phyloP scores from a whole-genome alignment of 2,329 filamentous ascomycete genomes.

The Penicillium sp. region DNA sequence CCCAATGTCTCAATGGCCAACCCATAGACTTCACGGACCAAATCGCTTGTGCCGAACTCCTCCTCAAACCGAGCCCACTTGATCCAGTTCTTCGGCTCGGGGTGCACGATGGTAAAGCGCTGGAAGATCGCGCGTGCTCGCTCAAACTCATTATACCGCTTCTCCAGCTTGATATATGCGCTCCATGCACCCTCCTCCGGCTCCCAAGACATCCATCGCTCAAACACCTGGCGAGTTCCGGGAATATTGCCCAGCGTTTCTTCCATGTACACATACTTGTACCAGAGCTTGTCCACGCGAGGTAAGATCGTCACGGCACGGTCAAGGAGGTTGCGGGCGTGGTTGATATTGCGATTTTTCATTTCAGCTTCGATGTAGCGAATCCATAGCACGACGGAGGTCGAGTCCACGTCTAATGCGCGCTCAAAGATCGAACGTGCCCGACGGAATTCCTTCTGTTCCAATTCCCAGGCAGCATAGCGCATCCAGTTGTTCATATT shows the following conservation, averaged over 20 bases:
- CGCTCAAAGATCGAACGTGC: constrained; percentile 93
- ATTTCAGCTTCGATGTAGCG: constrained; percentile 96
- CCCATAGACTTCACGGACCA: constrained; percentile 90
- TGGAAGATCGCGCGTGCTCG: constrained; percentile 87
- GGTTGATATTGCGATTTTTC: constrained; percentile 93
- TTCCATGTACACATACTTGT: constrained; percentile 99
- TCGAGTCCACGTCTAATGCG: constrained; percentile 87
- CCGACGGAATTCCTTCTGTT: constrained; percentile 94
- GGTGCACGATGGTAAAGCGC: constrained; percentile 87
- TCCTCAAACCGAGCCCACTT: constrained; percentile 99
- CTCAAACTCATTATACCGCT: constrained; percentile 89
- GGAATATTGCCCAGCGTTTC: constrained; percentile 95
- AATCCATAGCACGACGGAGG: constrained; percentile 84
- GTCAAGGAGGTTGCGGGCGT: constrained; percentile 91
- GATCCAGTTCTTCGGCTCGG: constrained; percentile 95
- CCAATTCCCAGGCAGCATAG: constrained; percentile 95
- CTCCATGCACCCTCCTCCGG: constrained; percentile 95
- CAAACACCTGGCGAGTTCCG: constrained; percentile 90
- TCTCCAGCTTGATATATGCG: constrained; percentile 96
- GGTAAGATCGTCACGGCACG: constrained; percentile 91
- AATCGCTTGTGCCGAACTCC: constrained; percentile 86
- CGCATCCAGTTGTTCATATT: constrained; percentile 99
- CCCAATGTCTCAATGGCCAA: constrained; percentile 84
- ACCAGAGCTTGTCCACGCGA: constrained; percentile 95
- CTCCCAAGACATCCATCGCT: constrained; percentile 98